Evolutionary conservation across 2,329 filamentous ascomycete genomes (phyloP), one percentile per base, ranked within the genome.

Genomic region (Magnaporthales sp.): DNA sequence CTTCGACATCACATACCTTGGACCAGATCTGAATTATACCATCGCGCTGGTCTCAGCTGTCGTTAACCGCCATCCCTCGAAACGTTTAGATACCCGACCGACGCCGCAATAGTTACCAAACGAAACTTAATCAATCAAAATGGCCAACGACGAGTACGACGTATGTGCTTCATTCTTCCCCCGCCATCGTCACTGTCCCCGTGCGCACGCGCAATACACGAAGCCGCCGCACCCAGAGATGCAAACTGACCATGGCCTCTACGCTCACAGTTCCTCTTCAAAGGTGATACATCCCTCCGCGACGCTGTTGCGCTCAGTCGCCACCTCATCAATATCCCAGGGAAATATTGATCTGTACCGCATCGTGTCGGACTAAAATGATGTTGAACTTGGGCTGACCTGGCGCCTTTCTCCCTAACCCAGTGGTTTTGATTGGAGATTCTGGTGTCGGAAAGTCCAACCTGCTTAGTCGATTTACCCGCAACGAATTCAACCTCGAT

Each of bases 141-240:
- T 98, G 95, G 95, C 94, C 77, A 99, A 98, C 89, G 95, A 99
- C 87, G 95, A 99, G 86, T 99, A 99, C 84, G 95, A 99, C 90
- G 94, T 98, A 84, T 86, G 93, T 78, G 66, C 67, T 31, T 31
- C 67, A 67, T 68, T 71, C 69, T 71, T 73, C 70, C 70, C 70
- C 67, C 68, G 71, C 26, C 27, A 27, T 61, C 31, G 38, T 24
- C 22, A 24, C 27, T 26, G 63, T 29, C 58, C 62, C 32, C 66
- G 29, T 62, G 63, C 61, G 58, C 26, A 29, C 51, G 62, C 38
- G 32, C 63, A 22, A 26, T 63, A 58, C 54, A 32, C 38, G 11
- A 19, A 62, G 8, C 62, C 26, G 63, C 31, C 72, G 70, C 69
- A 51, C 56, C 70, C 71, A 67, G 69, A 65, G 67, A 68, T 67